A percentile compares a stretch with the other conserved stretches of the same genome.
Conservation (phyloP, 2,329 filamentous ascomycete genomes). For the Nemania abortiva region DNA sequence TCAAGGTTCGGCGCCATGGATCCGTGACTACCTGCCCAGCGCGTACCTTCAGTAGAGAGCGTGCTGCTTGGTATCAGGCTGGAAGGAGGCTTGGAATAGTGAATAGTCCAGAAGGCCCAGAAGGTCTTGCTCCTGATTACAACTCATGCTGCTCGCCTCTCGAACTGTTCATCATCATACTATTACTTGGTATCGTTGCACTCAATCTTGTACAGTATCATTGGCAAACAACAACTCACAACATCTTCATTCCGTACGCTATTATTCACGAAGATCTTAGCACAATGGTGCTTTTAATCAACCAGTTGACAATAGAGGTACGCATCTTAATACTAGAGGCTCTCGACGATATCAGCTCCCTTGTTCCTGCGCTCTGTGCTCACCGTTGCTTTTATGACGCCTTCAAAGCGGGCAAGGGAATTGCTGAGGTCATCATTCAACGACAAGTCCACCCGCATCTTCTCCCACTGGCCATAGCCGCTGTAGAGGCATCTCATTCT, state of each 20-base stretch:
- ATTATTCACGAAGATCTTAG: not conserved
- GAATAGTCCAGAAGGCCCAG: not conserved
- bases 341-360: not conserved
- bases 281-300: not conserved
- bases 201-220: not conserved
- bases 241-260: too few species aligned
- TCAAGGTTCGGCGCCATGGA: not conserved
- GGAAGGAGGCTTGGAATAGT: not conserved
- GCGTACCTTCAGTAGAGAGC: not conserved
- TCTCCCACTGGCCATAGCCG: conserved; percentile 8
- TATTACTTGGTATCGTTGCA: too few species aligned
- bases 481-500: conserved; percentile 7
- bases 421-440: not conserved
- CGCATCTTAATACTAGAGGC: not conserved
- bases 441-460: not conserved
- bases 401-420: not conserved
- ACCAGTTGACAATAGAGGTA: not conserved
- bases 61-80: not conserved
- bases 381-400: not conserved
- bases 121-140: not conserved
- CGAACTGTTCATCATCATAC: not conserved
- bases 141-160: not conserved
- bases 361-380: not conserved
- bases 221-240: not conserved
- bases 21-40: not conserved